Evolutionary conservation across 2,329 filamentous ascomycete species (phyloP), one percentile per base, ranked within the genome.

Genomic region (Exophiala lecanii-corni): DNA sequence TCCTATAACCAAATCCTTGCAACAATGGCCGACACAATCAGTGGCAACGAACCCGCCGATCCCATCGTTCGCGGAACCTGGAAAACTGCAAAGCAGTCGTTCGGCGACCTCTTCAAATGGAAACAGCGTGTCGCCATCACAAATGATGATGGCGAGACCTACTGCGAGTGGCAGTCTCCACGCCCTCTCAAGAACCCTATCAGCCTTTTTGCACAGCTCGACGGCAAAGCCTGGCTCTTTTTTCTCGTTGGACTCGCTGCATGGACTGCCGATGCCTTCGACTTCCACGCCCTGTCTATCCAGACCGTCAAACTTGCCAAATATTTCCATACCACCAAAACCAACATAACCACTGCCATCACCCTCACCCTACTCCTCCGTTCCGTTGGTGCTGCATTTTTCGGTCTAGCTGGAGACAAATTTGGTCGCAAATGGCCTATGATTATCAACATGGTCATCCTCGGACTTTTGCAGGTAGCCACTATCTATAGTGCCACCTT

Each of bases 371-470:
- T 91, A 10, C 74, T 91, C 20, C 73, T 89, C 33, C 76, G 86
- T 23, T 86, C 83, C 39, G 67, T 89, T 19, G 87, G 87, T 6
- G 86, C 86, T 3, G 81, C 82, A 15, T 58, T 78, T 58, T 92
- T 94, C 51, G 87, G 87, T 45, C 68, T 91, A 16, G 79, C 83
- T 1, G 83, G 84, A 52, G 87, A 94, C 64, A 80, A 80, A 53
- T 92, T 79, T 61, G 87, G 87, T 5, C 78, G 86, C 42, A 91
- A 89, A 66, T 87, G 84, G 81, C 85, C 86, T 33, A 86, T 89
- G 82, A 81, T 89, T 6, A 55, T 79, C 56, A 91, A 91, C 70
- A 85, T 89, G 79, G 69, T 89, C 45, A 66, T 87, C 17, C 71
- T 86, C 3, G 81, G 81, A 26, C 61, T 81, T 4, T 71, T 89